Base-by-base conservation (phyloP, 1,284 basidiomycete genomes). In the Ceratobasidium sp. region DNA sequence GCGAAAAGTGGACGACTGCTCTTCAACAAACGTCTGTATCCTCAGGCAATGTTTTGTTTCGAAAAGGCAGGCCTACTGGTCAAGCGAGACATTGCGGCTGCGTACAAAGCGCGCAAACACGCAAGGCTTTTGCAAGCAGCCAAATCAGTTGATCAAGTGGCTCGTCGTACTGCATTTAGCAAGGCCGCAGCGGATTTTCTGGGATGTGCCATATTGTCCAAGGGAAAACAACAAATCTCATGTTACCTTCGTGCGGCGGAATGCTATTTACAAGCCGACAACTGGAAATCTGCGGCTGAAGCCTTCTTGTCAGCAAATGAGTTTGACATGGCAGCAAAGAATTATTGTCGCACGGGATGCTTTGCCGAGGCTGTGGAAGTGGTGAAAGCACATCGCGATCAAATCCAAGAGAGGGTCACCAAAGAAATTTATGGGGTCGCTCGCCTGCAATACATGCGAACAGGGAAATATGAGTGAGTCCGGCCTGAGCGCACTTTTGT, bases 31-130 rank as follows among this genome's bases (percentile, higher is more conserved):
- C 80, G 83, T 53, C 81, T 81, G 17, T 91, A 85, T 72, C 73
- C 78, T 0, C 84, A 89, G 72, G 87, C 90, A 0, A 85, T 82
- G 76, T 81, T 86, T 64, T 87, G 86, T 70, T 91, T 85, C 69
- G 80, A 84, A 62, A 82, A 85, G 22, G 89, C 89, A 2, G 76
- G 71, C 0, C 74, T 80, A 34, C 76, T 72, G 0, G 79, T 81
- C 12, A 81, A 87, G 74, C 81, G 76, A 2, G 79, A 77, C 1
- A 80, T 89, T 6, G 79, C 83, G 0, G 65, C 79, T 3, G 83
- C 84, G 0, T 85, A 82, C 72, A 75, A 79, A 20, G 77, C 82
- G 7, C 79, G 85, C 45, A 79, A 84, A 70, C 68, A 77, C 3
- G 84, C 82, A 15, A 76, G 77, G 29, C 55, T 54, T 7, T 69